Base-by-base conservation (phyloP, 2,329 filamentous ascomycete species). In the Stagonosporopsis tanaceti region DNA sequence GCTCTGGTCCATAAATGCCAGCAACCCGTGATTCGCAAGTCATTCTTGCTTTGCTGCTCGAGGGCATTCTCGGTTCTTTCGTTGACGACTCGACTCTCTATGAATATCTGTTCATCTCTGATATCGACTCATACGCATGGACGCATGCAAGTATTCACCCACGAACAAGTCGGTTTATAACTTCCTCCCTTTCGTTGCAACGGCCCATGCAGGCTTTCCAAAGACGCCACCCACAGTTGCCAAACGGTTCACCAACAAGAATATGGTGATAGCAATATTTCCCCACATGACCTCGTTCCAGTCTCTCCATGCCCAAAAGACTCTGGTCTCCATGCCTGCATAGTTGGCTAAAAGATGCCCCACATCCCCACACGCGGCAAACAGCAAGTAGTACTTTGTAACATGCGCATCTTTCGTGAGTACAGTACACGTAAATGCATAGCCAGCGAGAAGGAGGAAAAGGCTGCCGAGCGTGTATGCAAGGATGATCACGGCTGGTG, bases 231-330 rank as follows among this genome's bases (percentile, higher is more conserved):
- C 15, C 11, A 72, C 12, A 34, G 68, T 71, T 15, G 58, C 56
- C 14, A 64, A 8, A 2, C 70, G 51, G 45, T 67, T 71, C 3
- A 65, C 58, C 52, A 63, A 61, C 58, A 72, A 53, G 45, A 72
- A 67, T 6, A 59, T 57, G 20, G 61, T 71, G 7, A 62, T 27
- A 1, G 57, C 64, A 47, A 72, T 66, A 60, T 71, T 72, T 20
- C 68, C 68, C 61, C 65, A 66, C 67, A 73, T 68, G 38, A 65
- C 61, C 46, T 61, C 62, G 41, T 66, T 70, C 51, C 66, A 71
- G 12, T 37, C 47, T 11, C 37, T 35, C 9, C 65, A 69, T n/a
- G 69, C 41, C 67, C 60, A 69, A 37, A 73, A 69, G 12, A 64
- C 44, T 9, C 63, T 57, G 3, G 46, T 50, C 0, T 61, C 66